Conservation (phyloP, 306 rosid genomes). For the Canavalia gladiata region DNA sequence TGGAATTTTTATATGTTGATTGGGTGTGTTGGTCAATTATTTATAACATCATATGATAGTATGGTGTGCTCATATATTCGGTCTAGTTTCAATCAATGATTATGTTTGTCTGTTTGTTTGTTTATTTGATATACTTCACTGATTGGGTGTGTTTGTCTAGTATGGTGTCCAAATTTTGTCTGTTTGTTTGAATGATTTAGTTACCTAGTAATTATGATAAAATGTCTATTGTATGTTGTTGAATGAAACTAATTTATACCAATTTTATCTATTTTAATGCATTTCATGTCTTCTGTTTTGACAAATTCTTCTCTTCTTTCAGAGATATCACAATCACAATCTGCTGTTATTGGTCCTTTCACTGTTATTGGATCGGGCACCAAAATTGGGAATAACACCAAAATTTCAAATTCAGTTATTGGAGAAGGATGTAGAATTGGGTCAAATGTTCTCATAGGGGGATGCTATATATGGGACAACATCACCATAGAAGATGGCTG, state of each 20-base stretch:
- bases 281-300: constrained; percentile 41
- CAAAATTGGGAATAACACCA: constrained; percentile 73
- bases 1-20: constrained; percentile 14
- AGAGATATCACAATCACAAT: constrained; percentile 82
- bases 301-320: constrained; percentile 49
- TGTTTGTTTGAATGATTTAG: constrained; percentile 36
- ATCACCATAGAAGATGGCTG: constrained; percentile 93
- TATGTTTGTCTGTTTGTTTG: not conserved
- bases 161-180: not conserved
- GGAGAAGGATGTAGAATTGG: constrained; percentile 92
- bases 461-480: constrained; percentile 89
- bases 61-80: constrained; percentile 8
- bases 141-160: not conserved
- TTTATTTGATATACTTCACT: constrained; percentile 21
- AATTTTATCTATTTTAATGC: not conserved
- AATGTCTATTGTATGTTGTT: constrained; percentile 3
- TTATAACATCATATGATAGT: constrained; percentile 22
- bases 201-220: constrained; percentile 22
- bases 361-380: constrained; percentile 90
- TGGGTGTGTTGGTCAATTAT: constrained; percentile 4
- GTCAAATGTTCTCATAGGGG: constrained; percentile 82
- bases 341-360: constrained; percentile 85
- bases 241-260: constrained; percentile 23
- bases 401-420: constrained; percentile 80
- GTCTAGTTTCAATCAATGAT: constrained; percentile 22